Conservation (phyloP, 2,329 filamentous ascomycete genomes). For the Colletotrichum simmondsii region DNA sequence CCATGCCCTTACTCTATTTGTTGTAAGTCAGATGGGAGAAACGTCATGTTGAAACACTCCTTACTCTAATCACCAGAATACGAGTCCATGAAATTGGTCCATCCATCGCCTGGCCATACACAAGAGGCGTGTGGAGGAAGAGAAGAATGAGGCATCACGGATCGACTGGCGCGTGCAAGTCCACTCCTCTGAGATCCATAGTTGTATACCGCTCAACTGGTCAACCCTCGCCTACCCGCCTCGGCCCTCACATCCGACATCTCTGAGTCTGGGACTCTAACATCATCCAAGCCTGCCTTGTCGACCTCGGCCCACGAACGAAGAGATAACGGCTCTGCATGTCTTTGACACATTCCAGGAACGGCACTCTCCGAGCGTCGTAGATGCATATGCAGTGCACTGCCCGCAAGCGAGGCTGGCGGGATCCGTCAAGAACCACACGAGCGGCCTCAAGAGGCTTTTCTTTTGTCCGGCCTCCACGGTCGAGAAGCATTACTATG, state of each 20-base stretch:
- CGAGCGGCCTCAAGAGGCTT: background rate
- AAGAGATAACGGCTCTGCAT: constrained; percentile 28
- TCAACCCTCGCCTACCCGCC: constrained; percentile 1
- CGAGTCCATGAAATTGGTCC: background rate
- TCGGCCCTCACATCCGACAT: background rate
- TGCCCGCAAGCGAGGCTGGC: background rate
- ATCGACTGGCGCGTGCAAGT: background rate
- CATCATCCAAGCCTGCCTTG: background rate
- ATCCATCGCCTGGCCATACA: background rate
- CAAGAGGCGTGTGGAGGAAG: background rate
- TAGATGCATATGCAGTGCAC: background rate
- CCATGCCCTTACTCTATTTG: background rate
- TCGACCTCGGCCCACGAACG: background rate
- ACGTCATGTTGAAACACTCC: constrained; percentile 20
- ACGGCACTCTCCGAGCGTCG: constrained; percentile 3
- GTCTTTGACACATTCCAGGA: constrained; percentile 4
- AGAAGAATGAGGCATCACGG: background rate
- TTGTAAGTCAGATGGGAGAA: constrained; percentile 1
- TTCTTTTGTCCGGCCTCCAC: background rate
- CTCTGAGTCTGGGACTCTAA: background rate
- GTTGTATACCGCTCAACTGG: background rate
- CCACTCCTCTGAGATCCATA: background rate
- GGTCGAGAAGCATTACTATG: background rate
- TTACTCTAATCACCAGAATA: background rate
- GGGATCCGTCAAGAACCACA: background rate